Conservation (phyloP, 75 land plant genomes). For the Selaginella moellendorffii region DNA sequence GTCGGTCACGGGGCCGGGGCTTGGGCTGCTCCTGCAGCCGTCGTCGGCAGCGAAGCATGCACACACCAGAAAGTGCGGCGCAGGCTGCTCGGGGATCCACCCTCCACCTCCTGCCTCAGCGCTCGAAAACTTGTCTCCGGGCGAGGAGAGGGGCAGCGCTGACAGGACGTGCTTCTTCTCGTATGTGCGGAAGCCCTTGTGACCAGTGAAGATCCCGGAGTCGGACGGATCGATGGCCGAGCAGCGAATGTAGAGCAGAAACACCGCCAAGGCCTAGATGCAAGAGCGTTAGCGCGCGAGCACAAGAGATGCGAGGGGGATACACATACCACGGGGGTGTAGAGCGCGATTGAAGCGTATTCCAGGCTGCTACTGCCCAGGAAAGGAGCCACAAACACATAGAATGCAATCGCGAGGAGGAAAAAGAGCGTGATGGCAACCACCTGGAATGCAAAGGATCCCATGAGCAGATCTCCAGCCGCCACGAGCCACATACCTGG, state of each 20-base stretch:
- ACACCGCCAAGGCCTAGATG: slow-evolving; percentile 19
- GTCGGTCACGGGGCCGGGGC: slow-evolving; percentile 20
- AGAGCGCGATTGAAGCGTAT: slow-evolving; percentile 12
- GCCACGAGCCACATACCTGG: slow-evolving; percentile 19
- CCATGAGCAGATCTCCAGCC: neutral
- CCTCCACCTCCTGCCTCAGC: neutral
- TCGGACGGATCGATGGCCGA: slow-evolving; percentile 21
- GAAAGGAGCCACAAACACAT: slow-evolving; percentile 22
- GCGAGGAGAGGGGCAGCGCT: no score
- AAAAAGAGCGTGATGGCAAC: slow-evolving; percentile 23
- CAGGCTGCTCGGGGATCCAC: no score
- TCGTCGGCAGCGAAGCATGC: slow-evolving; percentile 31
- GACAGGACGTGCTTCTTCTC: no score
- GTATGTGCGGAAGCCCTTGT: no score
- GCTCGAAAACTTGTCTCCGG: neutral
- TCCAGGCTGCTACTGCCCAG: slow-evolving; percentile 12
- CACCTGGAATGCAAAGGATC: slow-evolving; percentile 9
- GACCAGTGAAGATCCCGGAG: slow-evolving; percentile 10
- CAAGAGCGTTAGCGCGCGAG: neutral
- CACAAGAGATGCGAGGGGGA: neutral
- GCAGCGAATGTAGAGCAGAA: slow-evolving; percentile 20
- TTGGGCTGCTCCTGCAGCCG: slow-evolving; percentile 21
- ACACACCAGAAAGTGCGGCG: slow-evolving; percentile 26
- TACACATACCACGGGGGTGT: slow-evolving; percentile 17
- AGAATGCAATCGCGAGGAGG: slow-evolving; percentile 19